A percentile compares a stretch with the other conserved stretches of the same genome.
Conservation (phyloP, 805 yeast species). For the Teunomyces pallodes region DNA sequence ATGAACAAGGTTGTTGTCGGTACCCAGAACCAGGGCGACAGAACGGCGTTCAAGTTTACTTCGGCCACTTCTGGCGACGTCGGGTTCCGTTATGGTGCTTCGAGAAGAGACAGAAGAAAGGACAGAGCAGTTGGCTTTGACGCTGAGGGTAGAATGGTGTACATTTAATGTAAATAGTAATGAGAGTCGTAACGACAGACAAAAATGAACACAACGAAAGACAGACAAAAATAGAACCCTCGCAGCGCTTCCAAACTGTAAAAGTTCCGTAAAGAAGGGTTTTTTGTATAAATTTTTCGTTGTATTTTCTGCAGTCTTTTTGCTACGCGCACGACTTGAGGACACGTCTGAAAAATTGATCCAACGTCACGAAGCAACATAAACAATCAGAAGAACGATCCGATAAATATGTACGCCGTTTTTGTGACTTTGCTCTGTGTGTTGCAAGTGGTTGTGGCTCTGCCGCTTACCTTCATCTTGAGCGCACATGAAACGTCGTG, state of each 20-base stretch:
- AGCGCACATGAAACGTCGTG: constrained; percentile 77
- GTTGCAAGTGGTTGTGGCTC: constrained; percentile 29
- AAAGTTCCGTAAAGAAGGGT: no score
- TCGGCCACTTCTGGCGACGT: constrained; percentile 78
- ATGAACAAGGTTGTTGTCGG: constrained; percentile 46
- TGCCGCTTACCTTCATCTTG: constrained; percentile 70
- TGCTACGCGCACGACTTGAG: constrained; percentile 1
- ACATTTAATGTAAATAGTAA: constrained; percentile 41
- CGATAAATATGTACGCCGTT: not conserved
- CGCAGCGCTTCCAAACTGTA: not conserved
- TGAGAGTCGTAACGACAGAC: not conserved
- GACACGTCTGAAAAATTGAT: constrained; percentile 9
- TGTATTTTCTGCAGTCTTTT: not conserved
- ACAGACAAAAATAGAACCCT: not conserved
- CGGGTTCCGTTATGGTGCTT: constrained; percentile 90
- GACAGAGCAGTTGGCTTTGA: constrained; percentile 74
- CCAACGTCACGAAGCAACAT: constrained; percentile 3
- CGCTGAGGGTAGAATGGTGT: constrained; percentile 59
- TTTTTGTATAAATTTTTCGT: no score
- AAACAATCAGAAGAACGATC: not conserved
- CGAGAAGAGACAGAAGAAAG: constrained; percentile 83
- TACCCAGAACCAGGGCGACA: constrained; percentile 64
- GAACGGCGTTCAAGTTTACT: constrained; percentile 68
- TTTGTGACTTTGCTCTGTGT: constrained; percentile 3
- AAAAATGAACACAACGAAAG: not conserved